A percentile compares a stretch with the other conserved stretches of the same genome.
Conservation (phyloP, 1,139 yeast species). For the Kurtzmaniella quercitrusa region DNA sequence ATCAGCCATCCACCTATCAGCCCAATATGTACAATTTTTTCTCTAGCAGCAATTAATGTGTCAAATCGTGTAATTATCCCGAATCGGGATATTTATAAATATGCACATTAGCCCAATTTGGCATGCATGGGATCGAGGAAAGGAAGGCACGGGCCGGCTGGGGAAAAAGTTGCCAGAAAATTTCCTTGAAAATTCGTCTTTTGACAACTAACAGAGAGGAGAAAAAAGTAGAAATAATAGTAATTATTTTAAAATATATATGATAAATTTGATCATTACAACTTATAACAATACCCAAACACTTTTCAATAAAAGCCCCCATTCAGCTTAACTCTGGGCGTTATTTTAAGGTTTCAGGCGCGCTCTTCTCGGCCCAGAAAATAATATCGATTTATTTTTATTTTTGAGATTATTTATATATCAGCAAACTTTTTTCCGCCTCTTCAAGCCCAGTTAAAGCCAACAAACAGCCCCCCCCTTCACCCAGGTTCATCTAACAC, state of each 20-base stretch:
- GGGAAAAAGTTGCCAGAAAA: not conserved
- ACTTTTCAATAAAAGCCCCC: no score
- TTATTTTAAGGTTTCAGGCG: not conserved
- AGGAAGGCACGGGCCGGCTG: not conserved
- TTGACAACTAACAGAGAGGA: no score
- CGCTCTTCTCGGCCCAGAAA: constrained; percentile 1
- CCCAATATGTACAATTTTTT: constrained; percentile 47
- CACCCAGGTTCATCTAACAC: not conserved
- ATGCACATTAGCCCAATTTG: not conserved
- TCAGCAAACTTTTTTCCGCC: constrained; percentile 1
- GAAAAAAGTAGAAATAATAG: no score
- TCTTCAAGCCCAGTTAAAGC: not conserved
- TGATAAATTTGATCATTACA: no score
- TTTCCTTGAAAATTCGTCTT: no score
- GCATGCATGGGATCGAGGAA: not conserved
- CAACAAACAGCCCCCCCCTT: not conserved
- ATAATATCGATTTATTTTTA: not conserved
- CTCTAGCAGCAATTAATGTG: constrained; percentile 13
- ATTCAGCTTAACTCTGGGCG: no score
- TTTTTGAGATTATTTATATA: not conserved
- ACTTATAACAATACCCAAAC: no score
- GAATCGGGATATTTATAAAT: not conserved
- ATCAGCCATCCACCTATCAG: constrained; percentile 46
- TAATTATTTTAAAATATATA: no score
- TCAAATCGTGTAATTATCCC: constrained; percentile 1